Evolutionary conservation across 1,139 yeast species (phyloP).

Genomic region (Scheffersomyces lignicola): DNA sequence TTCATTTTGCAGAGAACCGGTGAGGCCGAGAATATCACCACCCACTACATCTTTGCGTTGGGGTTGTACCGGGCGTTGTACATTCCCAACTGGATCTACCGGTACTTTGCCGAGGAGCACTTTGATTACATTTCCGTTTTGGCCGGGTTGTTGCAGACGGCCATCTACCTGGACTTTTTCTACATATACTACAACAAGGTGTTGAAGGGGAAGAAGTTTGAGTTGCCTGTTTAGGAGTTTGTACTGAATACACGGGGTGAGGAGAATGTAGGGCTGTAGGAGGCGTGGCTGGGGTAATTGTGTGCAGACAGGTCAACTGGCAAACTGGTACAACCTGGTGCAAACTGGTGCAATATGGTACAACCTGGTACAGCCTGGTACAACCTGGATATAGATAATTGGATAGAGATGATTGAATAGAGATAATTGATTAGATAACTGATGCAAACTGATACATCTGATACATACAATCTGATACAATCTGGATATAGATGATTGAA

Average conservation of each 20-base stretch:
- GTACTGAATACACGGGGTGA: neutral
- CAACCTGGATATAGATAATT: no score
- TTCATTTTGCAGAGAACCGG: slow-evolving; percentile 89
- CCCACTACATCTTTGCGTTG: slow-evolving; percentile 90
- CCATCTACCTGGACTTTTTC: slow-evolving; percentile 90
- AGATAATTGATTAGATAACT: no score
- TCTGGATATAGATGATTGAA: no score
- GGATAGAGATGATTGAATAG: no score
- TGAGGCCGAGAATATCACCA: slow-evolving; percentile 81
- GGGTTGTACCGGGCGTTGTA: slow-evolving; percentile 88
- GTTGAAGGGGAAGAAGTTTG: slow-evolving; percentile 77
- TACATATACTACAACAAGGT: slow-evolving; percentile 82
- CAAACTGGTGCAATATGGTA: no score
- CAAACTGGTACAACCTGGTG: no score
- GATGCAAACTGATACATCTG: no score
- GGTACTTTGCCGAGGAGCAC: slow-evolving; percentile 67
- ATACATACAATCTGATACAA: no score
- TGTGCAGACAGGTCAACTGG: no score
- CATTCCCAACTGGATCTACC: slow-evolving; percentile 92
- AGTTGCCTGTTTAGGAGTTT: slow-evolving; percentile 72
- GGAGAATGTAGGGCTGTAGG: no score
- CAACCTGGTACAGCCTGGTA: no score
- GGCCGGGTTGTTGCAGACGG: slow-evolving; percentile 85
- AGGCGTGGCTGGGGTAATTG: no score
- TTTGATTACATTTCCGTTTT: slow-evolving; percentile 70